Conservation (phyloP, 164 flowering plant species). For the Platanus orientalis region DNA sequence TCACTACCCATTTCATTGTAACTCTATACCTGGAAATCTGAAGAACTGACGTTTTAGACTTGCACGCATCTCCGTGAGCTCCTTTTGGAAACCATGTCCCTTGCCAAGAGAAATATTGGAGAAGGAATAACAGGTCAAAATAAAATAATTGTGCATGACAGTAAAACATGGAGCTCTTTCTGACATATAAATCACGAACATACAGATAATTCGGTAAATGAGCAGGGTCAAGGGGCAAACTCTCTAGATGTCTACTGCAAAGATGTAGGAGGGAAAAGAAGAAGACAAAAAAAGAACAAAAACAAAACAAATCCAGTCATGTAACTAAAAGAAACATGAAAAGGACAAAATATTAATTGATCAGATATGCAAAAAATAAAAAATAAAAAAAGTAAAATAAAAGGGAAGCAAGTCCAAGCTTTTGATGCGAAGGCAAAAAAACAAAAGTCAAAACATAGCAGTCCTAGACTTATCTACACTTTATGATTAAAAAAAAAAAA, state of each 20-base stretch:
- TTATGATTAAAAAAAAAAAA: too few species aligned
- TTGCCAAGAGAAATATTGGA: conserved; percentile 13
- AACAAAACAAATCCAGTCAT: too few species aligned
- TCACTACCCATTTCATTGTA: neutral
- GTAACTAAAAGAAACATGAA: neutral
- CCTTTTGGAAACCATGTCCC: conserved; percentile 88
- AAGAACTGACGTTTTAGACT: conserved; percentile 68
- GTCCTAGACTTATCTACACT: too few species aligned
- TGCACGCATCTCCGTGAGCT: conserved; percentile 59
- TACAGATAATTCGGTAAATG: neutral
- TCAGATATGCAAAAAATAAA: too few species aligned
- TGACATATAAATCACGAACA: neutral
- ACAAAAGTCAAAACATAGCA: too few species aligned
- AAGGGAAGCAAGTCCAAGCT: too few species aligned
- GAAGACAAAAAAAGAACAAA: too few species aligned
- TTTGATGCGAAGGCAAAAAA: too few species aligned
- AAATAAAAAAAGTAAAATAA: too few species aligned
- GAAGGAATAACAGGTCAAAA: neutral
- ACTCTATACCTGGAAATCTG: conserved; percentile 97
- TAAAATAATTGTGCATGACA: neutral
- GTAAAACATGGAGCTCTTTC: neutral
- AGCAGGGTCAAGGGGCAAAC: neutral
- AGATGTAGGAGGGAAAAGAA: too few species aligned
- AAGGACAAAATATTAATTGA: too few species aligned
- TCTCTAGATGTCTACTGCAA: neutral